Evolutionary conservation across 495 filamentous ascomycete species (phyloP), one percentile per base, ranked within the genome.

Genomic region (Cercophora newfieldiana): DNA sequence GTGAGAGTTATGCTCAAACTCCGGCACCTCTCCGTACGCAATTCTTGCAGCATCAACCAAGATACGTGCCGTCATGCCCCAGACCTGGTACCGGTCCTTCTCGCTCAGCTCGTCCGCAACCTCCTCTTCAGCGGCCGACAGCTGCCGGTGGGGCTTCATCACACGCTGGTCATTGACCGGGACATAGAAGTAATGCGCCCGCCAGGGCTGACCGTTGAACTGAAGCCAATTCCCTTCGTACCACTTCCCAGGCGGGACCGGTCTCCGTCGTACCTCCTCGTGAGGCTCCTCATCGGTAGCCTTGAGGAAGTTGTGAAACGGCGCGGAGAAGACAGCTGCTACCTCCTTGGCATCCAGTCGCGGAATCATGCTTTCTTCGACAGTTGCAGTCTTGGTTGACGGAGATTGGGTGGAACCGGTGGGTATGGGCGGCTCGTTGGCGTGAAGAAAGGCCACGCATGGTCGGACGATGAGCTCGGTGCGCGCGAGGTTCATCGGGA

Each of bases 51-150:
- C 88, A 75, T 97, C 94, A 3, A 97, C 90, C 47, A 97, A 70
- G 29, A 97, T 94, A 47, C 92, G 80, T 7, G 91, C 93, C 54
- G 94, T 97, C 91, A 97, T 94, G 21, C 93, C 93, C 82, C 91
- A 97, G 7, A 97, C 91, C 22, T 90, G 85, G 74, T 93, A 94
- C 19, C 88, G 73, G 22, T 81, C 77, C 71, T 83, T 79, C 30
- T 78, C 78, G 24, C 63, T 54, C 18, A 61, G 56, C 14, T 67
- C 63, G 18, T 64, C 58, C 22, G 26, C 48, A 19, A 3, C 57
- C 30, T 68, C 47, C 8, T 70, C 69, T 0, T 68, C 72, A 1
- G 59, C 71, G 1, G 58, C 61, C 19, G 76, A 59, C 21, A 71
- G 71, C 28, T 72, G 67, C 7, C 69, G 60, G 47, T 63, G 60